Conservation (phyloP, 176 grass and related monocot species). For the Oryza coarctata region DNA sequence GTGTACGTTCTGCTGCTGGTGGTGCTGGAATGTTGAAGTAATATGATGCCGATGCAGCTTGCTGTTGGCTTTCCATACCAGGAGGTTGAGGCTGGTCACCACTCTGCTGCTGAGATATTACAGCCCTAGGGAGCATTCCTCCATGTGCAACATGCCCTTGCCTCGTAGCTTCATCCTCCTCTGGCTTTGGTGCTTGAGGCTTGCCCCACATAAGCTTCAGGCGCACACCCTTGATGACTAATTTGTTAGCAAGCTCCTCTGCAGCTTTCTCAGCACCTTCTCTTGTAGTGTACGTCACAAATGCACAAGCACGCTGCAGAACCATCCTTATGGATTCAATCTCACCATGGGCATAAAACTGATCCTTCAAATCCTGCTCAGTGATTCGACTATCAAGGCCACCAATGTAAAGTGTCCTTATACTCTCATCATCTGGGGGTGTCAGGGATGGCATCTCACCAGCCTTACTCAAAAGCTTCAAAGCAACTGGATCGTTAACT, state of each 20-base stretch:
- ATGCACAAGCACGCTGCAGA: conserved; percentile 74
- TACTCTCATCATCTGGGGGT: conserved; percentile 87
- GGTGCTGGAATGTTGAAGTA: conserved; percentile 95
- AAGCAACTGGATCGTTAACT: conserved; percentile 89
- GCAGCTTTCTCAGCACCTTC: conserved; percentile 88
- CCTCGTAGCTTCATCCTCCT: conserved; percentile 57
- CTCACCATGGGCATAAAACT: conserved; percentile 93
- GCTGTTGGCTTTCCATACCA: conserved; percentile 56
- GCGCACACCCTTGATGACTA: conserved; percentile 87
- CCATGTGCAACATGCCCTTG: conserved; percentile 72
- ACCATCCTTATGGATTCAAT: conserved; percentile 99
- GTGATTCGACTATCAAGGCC: conserved; percentile 73
- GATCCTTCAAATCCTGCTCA: conserved; percentile 87
- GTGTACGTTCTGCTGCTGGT: conserved; percentile 39
- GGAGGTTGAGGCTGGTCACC: conserved; percentile 63
- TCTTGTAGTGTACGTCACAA: conserved; percentile 90
- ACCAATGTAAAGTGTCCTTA: conserved; percentile 90
- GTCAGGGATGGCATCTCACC: conserved; percentile 92
- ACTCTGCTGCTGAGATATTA: conserved; percentile 86
- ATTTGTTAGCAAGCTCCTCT: conserved; percentile 90
- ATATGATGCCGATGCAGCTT: conserved; percentile 34
- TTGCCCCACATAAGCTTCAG: conserved; percentile 98
- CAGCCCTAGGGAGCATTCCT: conserved; percentile 85
- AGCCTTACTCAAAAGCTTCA: conserved; percentile 87
- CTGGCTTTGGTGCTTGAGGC: conserved; percentile 72